Base-by-base conservation (phyloP, 345 rosid genomes). In the Psidium guajava region DNA sequence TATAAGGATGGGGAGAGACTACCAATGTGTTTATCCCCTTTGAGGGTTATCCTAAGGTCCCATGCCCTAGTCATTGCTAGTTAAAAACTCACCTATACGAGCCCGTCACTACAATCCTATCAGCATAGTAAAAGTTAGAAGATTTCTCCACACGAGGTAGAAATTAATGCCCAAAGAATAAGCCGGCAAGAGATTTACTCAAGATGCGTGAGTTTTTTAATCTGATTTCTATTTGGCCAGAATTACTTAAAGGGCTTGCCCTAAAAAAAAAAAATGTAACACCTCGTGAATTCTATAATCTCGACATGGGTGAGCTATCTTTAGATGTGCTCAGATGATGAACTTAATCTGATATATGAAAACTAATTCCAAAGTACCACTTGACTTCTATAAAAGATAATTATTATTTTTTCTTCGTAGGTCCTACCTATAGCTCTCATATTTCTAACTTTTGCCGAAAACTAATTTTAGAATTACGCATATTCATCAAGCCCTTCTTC, bases 401-500 rank as follows among this genome's bases (percentile, higher is more conserved):
- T 4, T 42, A 47, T 4, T 42, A 0, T 47, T 47, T 8, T 47
- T 47, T 47, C 8, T 47, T 9, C 8, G 50, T 9, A 1, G 0
- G 50, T 47, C 50, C 50, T 49, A 9, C 10, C 50, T 49, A 0
- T 49, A 49, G 11, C 50, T 49, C 12, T 47, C 50, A 11, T 50
- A 3, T 50, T 11, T 50, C 52, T 10, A 13, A 50, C 52, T 50
- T 50, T 50, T 11, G 52, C 52, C 13, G 14, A 50, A 11, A 50
- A 11, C 52, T 11, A 50, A 11, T 50, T 50, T 14, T 3, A 11
- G 14, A 50, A 50, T 50, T 50, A 50, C 52, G 40, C 0, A 0
- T 28, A 28, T 64, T 28, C 42, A 15, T 3, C 22, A 28, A 28
- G 28, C 20, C 42, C 22, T 13, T 0, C 5, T 28, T 0, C 6